Conservation (phyloP, 768 basidiomycete species). For the Amanita inopinata region DNA sequence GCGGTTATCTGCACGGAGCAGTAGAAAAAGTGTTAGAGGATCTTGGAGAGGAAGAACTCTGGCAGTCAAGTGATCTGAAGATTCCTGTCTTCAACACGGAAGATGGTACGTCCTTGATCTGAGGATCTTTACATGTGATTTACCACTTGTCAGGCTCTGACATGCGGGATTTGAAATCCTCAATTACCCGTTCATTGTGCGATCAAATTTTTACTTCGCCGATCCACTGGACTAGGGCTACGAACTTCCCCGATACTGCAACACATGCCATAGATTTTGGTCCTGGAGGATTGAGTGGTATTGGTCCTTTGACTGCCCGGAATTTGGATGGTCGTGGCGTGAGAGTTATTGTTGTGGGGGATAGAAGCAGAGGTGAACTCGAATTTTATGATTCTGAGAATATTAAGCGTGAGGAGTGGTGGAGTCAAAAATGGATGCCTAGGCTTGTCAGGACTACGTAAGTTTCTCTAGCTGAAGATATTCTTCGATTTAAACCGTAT, state of each 20-base stretch:
- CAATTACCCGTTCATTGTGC: slow-evolving; percentile 80
- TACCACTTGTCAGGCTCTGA: slow-evolving; percentile 57
- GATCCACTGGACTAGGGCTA: slow-evolving; percentile 90
- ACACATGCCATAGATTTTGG: slow-evolving; percentile 97
- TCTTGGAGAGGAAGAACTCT: slow-evolving; percentile 69
- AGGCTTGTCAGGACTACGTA: slow-evolving; percentile 84
- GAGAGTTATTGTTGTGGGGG: slow-evolving; percentile 82
- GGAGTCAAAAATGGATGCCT: slow-evolving; percentile 85
- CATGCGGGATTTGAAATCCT: slow-evolving; percentile 56
- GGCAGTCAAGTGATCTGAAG: slow-evolving; percentile 55
- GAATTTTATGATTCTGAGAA: slow-evolving; percentile 67
- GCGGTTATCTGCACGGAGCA: slow-evolving; percentile 66
- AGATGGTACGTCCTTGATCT: slow-evolving; percentile 49
- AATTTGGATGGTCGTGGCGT: slow-evolving; percentile 93
- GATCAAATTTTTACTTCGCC: slow-evolving; percentile 89
- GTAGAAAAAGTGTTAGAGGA: slow-evolving; percentile 71
- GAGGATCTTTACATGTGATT: slow-evolving; percentile 11
- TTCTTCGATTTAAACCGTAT: no score
- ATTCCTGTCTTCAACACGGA: slow-evolving; percentile 92
- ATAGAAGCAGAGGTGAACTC: slow-evolving; percentile 79
- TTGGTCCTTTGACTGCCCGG: slow-evolving; percentile 82
- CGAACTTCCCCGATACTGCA: slow-evolving; percentile 79
- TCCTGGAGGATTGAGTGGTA: slow-evolving; percentile 88
- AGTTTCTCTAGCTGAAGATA: no score
- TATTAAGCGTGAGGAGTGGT: slow-evolving; percentile 77